A percentile compares a stretch with the other conserved stretches of the same genome.
phyloP scores from a whole-genome alignment of 306 rosid species.

The Glycine tomentella region DNA sequence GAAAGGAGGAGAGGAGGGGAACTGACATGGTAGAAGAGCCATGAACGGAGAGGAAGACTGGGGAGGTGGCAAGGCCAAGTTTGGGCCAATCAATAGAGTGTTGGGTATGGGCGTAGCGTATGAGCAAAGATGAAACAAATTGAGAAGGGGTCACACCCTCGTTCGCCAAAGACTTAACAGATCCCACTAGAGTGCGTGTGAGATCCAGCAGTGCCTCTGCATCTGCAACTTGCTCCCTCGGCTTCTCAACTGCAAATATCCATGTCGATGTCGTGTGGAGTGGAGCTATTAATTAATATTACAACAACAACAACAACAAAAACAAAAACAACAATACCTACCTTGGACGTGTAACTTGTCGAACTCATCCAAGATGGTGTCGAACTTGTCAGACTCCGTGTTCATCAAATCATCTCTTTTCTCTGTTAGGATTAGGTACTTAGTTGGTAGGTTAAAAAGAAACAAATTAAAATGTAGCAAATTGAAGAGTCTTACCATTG shows the following conservation, averaged over 20 bases:
- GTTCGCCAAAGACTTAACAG: conserved; percentile 65
- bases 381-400: conserved; percentile 61
- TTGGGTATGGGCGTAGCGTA: conserved; percentile 50
- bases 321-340: conserved; percentile 38
- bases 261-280: no score
- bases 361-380: conserved; percentile 56
- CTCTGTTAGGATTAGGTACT: conserved; percentile 52
- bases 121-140: conserved; percentile 64
- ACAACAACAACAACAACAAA: not conserved
- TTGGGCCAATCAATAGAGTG: conserved; percentile 59
- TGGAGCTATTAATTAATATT: no score
- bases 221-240: conserved; percentile 88
- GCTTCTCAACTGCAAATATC: conserved; percentile 66
- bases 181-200: conserved; percentile 59
- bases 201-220: conserved; percentile 80
- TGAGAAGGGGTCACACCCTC: conserved; percentile 76
- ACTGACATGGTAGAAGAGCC: conserved; percentile 82
- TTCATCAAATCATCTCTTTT: conserved; percentile 62
- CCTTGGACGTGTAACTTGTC: conserved; percentile 72
- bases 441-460: not conserved
- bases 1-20: not conserved
- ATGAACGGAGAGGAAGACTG: conserved; percentile 59
- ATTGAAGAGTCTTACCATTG: conserved; percentile 47
- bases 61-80: conserved; percentile 61
- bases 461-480: not conserved